These are phyloP conservation scores for Setaria italica DNA, from an alignment of 202 grass and related monocot species.

Conservation along the genomic window DNA sequence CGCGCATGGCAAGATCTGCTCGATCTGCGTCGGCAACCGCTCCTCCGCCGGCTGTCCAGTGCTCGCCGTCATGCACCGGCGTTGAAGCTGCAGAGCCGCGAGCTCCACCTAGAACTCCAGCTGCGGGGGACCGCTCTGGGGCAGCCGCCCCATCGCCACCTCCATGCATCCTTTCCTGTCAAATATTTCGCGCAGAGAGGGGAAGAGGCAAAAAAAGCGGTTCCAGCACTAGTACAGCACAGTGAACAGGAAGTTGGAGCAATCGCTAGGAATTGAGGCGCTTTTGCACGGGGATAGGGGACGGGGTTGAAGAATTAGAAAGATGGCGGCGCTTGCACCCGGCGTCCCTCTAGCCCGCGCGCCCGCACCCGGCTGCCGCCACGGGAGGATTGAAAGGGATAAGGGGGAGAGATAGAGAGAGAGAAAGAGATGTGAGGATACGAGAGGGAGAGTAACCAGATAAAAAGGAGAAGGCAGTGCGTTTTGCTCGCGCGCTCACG, in stretches of 20 bases:
- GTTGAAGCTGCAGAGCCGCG: constrained; percentile 70
- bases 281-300: neutral
- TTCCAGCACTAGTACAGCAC: neutral
- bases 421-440: too few relatives aligned
- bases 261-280: neutral
- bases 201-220: neutral
- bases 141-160: constrained; percentile 25
- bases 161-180: constrained; percentile 55
- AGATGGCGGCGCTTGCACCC: neutral
- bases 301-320: neutral
- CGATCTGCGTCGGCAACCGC: too few relatives aligned
- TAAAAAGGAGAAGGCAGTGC: too few relatives aligned
- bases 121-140: constrained; percentile 20
- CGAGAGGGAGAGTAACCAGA: too few relatives aligned
- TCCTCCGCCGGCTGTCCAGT: too few relatives aligned
- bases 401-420: too few relatives aligned
- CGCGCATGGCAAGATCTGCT: too few relatives aligned
- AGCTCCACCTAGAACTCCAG: constrained; percentile 71
- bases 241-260: neutral
- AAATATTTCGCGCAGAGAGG: neutral
- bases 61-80: neutral
- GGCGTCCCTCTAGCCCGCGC: too few relatives aligned
- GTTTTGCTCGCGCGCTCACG: too few relatives aligned
- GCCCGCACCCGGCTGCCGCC: too few relatives aligned
- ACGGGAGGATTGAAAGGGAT: too few relatives aligned